Evolutionary conservation across 805 yeast genomes (phyloP), one percentile per base, ranked within the genome.

Genomic region (Sugiyamaella valdiviana): DNA sequence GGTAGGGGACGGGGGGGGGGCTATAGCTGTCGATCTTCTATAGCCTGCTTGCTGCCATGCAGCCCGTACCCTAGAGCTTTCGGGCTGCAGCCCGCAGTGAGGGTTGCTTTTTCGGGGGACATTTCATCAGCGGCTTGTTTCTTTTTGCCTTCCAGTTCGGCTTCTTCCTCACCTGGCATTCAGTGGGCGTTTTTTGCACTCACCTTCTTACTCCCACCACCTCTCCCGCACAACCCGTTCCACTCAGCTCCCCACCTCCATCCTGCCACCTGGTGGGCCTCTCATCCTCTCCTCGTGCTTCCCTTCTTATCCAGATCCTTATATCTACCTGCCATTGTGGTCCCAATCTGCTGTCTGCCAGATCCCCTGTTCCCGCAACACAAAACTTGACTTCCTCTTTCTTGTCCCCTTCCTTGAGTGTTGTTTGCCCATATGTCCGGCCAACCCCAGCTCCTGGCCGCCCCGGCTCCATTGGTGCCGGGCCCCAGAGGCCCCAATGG

Each of bases 401-500:
- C n/a, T 26, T 26, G 32, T 10, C 9, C 32, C 2, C 32, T 26
- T 6, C 4, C 2, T n/a, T 26, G 6, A 10, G 10, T 10, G 29
- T 22, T 7, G 19, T 20, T 9, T 14, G 29, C 17, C 32, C n/a
- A n/a, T n/a, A 44, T 48, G 51, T 44, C 51, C 14, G 32, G 42
- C 10, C 49, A 46, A 41, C 49, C 52, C 26, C 55, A 52, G 50
- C 44, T 52, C 36, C 42, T 46, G 36, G 47, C 51, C n/a, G 49
- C 51, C 52, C 32, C 50, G n/a, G 40, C 57, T 29, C 46, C 47
- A 6, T 51, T 40, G 32, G 37, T 58, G 2, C 53, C 49, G 3
- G 56, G 46, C 17, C 35, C 52, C 2, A 46, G 51, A 21, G 49
- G 54, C 15, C 51, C 57, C 39, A 42, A 46, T 51, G 42, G 56